Percentiles rank a stretch among this genome's conserved stretches.
Conservation (phyloP, 2,329 filamentous ascomycete species). For the Ophiosphaerella korrae region DNA sequence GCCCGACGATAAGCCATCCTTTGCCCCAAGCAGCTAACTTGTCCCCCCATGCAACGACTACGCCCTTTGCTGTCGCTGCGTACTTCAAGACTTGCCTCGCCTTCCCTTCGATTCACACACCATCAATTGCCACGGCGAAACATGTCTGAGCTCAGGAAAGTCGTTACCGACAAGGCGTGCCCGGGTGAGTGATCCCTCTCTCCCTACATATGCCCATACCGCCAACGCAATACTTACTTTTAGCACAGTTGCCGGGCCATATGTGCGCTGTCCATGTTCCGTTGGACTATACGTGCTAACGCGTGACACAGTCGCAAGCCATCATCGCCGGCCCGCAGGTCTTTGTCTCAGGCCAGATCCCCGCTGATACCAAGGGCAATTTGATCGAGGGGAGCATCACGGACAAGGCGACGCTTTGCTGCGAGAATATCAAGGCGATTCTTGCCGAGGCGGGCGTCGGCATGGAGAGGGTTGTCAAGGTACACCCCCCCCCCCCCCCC, state of each 20-base stretch:
- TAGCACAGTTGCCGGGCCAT: conserved; percentile 48
- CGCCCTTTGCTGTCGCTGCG: not conserved
- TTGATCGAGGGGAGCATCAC: conserved; percentile 68
- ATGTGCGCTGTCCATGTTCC: conserved; percentile 42
- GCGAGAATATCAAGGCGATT: conserved; percentile 82
- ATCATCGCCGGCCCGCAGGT: conserved; percentile 71
- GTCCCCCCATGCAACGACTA: conserved; percentile 9
- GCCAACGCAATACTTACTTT: too few species aligned
- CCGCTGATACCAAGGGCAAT: conserved; percentile 65
- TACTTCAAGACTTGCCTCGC: not conserved
- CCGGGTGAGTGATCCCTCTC: conserved; percentile 43
- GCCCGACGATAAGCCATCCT: conserved; percentile 30
- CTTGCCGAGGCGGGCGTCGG: conserved; percentile 80
- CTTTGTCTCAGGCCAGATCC: conserved; percentile 79
- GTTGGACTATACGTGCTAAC: not conserved
- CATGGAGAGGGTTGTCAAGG: conserved; percentile 84
- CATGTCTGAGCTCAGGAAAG: conserved; percentile 53
- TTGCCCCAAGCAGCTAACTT: conserved; percentile 26
- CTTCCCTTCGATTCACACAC: conserved; percentile 1
- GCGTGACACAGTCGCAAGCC: conserved; percentile 56
- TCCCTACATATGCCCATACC: too few species aligned
- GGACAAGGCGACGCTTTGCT: conserved; percentile 72
- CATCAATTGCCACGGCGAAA: conserved; percentile 12
- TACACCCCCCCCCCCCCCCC: too few species aligned
- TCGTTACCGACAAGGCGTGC: conserved; percentile 49